Conservation (phyloP, 148 eudicot genomes). For the Drosera capensis region DNA sequence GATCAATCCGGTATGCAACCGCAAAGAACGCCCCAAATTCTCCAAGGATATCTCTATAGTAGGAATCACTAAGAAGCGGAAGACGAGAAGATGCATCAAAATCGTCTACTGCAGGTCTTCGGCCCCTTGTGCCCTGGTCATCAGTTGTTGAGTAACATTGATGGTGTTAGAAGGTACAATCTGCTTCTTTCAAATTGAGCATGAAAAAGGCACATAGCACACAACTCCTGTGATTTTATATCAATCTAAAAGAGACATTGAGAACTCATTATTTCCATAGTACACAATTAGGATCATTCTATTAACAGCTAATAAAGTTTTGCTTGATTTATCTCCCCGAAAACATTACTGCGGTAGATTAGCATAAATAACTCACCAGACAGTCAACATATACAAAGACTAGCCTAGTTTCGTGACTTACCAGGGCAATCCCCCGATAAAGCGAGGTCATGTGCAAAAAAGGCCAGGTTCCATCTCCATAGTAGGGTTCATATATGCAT, state of each 20-base stretch:
- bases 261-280: no score
- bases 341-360: no score
- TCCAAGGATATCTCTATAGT: constrained; percentile 65
- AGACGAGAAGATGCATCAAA: constrained; percentile 87
- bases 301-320: no score
- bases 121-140: constrained; percentile 50
- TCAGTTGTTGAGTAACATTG: not conserved
- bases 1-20: constrained; percentile 68
- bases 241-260: no score
- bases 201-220: not conserved
- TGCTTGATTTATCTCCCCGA: no score
- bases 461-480: constrained; percentile 89
- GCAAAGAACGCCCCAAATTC: constrained; percentile 86
- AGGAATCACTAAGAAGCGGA: constrained; percentile 45
- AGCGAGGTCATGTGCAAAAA: constrained; percentile 71
- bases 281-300: no score
- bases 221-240: not conserved
- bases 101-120: constrained; percentile 69
- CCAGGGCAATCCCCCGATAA: constrained; percentile 84
- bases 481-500: constrained; percentile 77
- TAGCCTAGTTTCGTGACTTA: constrained; percentile 16
- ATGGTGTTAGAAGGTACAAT: no score
- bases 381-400: not conserved
- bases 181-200: no score
- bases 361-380: no score